A percentile compares a stretch with the other conserved stretches of the same genome.
Conservation (phyloP, 768 basidiomycete genomes). For the Harrya chromipes region DNA sequence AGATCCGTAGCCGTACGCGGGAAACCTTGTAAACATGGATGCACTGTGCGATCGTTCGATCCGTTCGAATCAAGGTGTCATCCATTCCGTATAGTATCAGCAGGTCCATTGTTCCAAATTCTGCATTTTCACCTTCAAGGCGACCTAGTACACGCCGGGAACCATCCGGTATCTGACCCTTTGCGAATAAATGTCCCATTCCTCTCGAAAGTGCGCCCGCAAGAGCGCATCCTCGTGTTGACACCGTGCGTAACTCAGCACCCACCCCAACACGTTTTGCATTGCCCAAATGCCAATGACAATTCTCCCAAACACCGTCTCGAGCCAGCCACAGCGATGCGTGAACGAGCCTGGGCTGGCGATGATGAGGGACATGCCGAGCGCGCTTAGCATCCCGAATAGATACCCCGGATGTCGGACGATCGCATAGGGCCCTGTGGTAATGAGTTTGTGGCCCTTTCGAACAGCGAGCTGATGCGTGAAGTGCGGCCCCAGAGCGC, state of each 20-base stretch:
- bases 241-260: constrained; percentile 29
- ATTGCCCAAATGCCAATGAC: constrained; percentile 28
- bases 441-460: constrained; percentile 30
- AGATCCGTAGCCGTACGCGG: no score
- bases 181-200: constrained; percentile 23
- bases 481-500: constrained; percentile 32
- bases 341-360: constrained; percentile 30
- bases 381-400: constrained; percentile 19
- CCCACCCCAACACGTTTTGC: constrained; percentile 25
- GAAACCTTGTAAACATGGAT: no score
- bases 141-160: constrained; percentile 24
- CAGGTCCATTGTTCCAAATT: no score
- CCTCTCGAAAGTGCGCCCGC: constrained; percentile 16
- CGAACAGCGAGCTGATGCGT: constrained; percentile 34
- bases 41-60: no score
- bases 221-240: constrained; percentile 26
- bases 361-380: constrained; percentile 32
- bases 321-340: constrained; percentile 27
- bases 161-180: constrained; percentile 27
- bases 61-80: no score
- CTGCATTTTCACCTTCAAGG: no score
- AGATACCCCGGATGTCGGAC: constrained; percentile 38
- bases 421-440: constrained; percentile 33
- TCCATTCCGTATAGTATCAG: no score
- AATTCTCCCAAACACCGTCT: constrained; percentile 11